Base-by-base conservation (phyloP, 768 basidiomycete genomes). In the Psilocybe cyanescens region DNA sequence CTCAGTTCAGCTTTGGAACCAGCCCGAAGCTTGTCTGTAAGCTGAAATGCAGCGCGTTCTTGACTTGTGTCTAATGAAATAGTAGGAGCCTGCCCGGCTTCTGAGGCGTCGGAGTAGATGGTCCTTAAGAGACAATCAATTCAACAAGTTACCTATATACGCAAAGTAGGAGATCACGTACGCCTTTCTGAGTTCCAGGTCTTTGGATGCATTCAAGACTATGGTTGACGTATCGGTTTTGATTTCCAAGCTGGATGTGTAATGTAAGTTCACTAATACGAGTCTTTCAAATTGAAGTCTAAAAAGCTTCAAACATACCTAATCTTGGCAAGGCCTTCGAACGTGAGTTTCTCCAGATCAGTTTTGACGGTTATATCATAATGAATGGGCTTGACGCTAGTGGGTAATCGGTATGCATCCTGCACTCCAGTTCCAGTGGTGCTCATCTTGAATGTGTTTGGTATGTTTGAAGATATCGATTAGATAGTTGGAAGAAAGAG, bases 311-410 rank as follows among this genome's bases (percentile, higher is more conserved):
- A 16, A 30, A 76, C 85, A 55, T 61, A 86, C 92, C 84, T 79
- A 69, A 92, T 85, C 65, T 86, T 86, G 52, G 89, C 91, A 39
- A 87, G 80, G 46, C 97, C 97, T 46, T 85, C 79, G 73, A 95
- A 99, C 9, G 77, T 83, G 62, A 87, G 81, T 17, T 81, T 81
- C 58, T 89, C 82, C 55, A 98, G 85, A 75, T 98, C 93, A 3
- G 94, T 95, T 69, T 84, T 86, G 71, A 95, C 76, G 49, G 86
- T 86, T 53, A 95, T 70, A 66, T 92, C 89, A 74, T 95, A 96
- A 71, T 95, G 92, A 5, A 74, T 81, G 12, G 92, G 88, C 67
- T 81, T 85, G 58, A 91, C 83, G 63, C 87, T 76, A 0, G 80
- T 79, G n/a, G 91, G 90, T 56, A 94, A 83, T 66, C 91, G 86